A percentile compares a stretch with the other conserved stretches of the same genome.
phyloP scores from a whole-genome alignment of 2,329 filamentous ascomycete genomes.

The Claviceps sp. region DNA sequence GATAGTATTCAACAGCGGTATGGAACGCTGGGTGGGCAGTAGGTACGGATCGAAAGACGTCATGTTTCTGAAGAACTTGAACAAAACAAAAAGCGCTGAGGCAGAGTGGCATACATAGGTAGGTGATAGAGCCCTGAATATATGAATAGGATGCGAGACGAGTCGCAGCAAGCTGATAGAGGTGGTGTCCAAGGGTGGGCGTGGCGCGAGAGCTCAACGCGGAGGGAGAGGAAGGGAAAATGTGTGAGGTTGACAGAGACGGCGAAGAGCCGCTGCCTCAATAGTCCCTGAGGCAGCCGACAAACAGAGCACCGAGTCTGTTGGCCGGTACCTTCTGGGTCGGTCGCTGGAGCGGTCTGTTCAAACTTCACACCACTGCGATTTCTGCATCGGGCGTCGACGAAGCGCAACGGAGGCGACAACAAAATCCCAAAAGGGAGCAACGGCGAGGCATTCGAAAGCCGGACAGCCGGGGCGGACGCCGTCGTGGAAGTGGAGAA shows the following conservation, averaged over 20 bases:
- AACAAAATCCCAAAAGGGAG: slow-evolving; percentile 6
- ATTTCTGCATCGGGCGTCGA: slow-evolving; percentile 7
- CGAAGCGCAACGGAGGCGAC: slow-evolving; percentile 2
- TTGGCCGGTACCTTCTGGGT: slow-evolving; percentile 6
- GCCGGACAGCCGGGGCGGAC: slow-evolving; percentile 10
- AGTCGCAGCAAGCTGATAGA: slow-evolving; percentile 22
- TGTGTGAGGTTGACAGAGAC: neutral
- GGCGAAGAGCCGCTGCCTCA: neutral
- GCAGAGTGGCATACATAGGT: slow-evolving; percentile 13
- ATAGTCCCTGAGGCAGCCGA: slow-evolving; percentile 1
- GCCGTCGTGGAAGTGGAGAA: slow-evolving; percentile 10
- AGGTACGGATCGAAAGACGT: neutral
- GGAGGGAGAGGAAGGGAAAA: neutral
- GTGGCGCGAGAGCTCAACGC: neutral
- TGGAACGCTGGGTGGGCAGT: neutral
- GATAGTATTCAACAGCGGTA: neutral
- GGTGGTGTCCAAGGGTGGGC: slow-evolving; percentile 3
- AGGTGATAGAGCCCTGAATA: slow-evolving; percentile 7
- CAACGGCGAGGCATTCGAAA: neutral
- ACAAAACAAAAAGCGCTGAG: slow-evolving; percentile 10
- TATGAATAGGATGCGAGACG: neutral
- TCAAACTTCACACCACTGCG: slow-evolving; percentile 3
- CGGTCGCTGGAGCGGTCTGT: slow-evolving; percentile 8
- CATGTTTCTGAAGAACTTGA: neutral
- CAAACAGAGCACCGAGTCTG: neutral